Base-by-base conservation (phyloP, 108 stramenopile genomes). In the Aurantiochytrium sp. region DNA sequence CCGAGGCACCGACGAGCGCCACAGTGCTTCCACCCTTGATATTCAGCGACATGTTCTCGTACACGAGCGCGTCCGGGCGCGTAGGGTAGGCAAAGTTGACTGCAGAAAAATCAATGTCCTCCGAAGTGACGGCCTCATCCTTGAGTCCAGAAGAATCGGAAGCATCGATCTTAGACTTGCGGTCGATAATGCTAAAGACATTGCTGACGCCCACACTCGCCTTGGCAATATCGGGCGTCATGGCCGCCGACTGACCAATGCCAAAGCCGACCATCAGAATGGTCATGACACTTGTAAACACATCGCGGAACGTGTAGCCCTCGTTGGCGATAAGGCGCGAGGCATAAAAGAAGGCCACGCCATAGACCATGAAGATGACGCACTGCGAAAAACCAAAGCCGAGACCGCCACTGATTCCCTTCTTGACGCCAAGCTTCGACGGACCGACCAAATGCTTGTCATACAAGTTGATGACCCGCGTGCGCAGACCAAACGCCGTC, bases 401-500 rank as follows among this genome's bases (percentile, higher is more conserved):
- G 5, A 88, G 43, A 12, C 92, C 93, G 47, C 88, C 76, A 16
- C 87, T 60, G 71, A 92, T 5, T 3, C 90, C 93, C 51, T 88
- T 88, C 83, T 89, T 90, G 59, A 91, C 60, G 23, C 87, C 88
- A 5, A 64, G 44, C 53, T 58, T 18, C 4, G 76, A 58, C 16
- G 89, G 89, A n/a, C 88, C 87, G 25, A 87, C 58, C 87, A 89
- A 91, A 64, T 88, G 90, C 91, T 72, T 90, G 42, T 60, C 83
- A 89, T 94, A 95, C 59, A 89, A 60, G 29, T n/a, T 59, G 51
- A 91, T 72, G 12, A 93, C 89, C 69, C 88, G 72, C 1, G 83
- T 59, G 44, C 93, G 90, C 14, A 95, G 88, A 58, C 90, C 92
- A 60, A 91, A 94, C 60, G 93, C 89, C 43, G 93, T 93, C 8